Conservation (phyloP, 345 rosid species). For the Lagerstroemia speciosa region DNA sequence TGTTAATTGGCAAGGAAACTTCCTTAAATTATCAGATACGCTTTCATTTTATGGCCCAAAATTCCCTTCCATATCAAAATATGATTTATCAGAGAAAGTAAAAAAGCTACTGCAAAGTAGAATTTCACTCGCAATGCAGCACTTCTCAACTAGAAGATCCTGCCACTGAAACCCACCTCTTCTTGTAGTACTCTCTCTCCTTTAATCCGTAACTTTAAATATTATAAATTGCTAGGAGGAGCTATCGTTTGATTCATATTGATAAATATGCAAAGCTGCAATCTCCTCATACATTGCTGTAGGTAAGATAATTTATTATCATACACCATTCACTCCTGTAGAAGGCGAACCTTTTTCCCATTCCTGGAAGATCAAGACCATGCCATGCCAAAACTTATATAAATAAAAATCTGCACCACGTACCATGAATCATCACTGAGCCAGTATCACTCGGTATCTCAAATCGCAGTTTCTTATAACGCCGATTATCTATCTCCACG, state of each 20-base stretch:
- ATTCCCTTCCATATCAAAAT: not conserved
- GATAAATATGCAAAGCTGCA: not conserved
- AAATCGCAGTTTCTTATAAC: constrained; percentile 71
- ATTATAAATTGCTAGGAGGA: not conserved
- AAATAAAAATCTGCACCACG: constrained; percentile 1
- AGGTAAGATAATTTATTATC: not conserved
- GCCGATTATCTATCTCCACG: constrained; percentile 54
- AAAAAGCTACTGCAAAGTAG: no score
- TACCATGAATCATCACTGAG: constrained; percentile 89
- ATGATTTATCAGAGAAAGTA: no score
- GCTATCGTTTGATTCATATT: not conserved
- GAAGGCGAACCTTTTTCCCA: not conserved
- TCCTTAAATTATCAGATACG: not conserved
- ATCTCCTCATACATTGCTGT: not conserved
- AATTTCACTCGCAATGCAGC: no score
- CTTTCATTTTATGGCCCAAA: not conserved
- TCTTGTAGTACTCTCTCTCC: no score
- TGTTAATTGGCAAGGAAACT: not conserved
- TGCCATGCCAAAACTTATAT: not conserved
- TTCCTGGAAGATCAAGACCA: not conserved
- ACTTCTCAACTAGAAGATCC: no score
- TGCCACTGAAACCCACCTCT: no score
- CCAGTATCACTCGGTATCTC: constrained; percentile 63
- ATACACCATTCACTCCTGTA: not conserved
- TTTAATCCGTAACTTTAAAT: not conserved